A percentile compares a stretch with the other conserved stretches of the same genome.
Conservation (phyloP, 2,329 filamentous ascomycete genomes). For the Scedosporium dehoogii region DNA sequence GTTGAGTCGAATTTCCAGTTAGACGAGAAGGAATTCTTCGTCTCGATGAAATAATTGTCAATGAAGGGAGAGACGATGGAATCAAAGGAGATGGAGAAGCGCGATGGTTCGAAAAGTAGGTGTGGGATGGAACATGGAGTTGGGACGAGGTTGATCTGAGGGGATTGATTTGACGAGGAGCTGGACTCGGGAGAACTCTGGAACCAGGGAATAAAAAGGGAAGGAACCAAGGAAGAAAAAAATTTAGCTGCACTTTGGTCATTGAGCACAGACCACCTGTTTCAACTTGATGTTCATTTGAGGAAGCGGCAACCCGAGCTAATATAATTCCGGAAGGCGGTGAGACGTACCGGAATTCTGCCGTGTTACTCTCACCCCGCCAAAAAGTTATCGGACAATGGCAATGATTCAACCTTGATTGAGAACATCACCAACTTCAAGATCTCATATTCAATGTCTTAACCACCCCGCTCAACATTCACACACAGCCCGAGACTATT, state of each 20-base stretch:
- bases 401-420: not conserved
- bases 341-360: not conserved
- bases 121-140: not conserved
- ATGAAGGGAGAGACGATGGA: not conserved
- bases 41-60: not conserved
- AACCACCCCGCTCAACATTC: not conserved
- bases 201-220: not conserved
- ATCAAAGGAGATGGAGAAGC: not conserved
- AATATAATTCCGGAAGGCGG: not conserved
- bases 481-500: not conserved
- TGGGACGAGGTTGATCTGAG: not conserved
- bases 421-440: not conserved
- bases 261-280: not conserved
- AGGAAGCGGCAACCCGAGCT: not conserved
- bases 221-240: not conserved
- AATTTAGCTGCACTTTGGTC: not conserved
- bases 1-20: not conserved
- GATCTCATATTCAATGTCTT: not conserved
- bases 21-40: not conserved
- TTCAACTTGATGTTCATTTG: not conserved
- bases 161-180: not conserved
- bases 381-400: not conserved
- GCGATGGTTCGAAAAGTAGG: not conserved
- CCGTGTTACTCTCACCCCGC: not conserved
- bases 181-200: not conserved